phyloP scores from a whole-genome alignment of 1,284 basidiomycete species.

The Leccinum solheimii region DNA sequence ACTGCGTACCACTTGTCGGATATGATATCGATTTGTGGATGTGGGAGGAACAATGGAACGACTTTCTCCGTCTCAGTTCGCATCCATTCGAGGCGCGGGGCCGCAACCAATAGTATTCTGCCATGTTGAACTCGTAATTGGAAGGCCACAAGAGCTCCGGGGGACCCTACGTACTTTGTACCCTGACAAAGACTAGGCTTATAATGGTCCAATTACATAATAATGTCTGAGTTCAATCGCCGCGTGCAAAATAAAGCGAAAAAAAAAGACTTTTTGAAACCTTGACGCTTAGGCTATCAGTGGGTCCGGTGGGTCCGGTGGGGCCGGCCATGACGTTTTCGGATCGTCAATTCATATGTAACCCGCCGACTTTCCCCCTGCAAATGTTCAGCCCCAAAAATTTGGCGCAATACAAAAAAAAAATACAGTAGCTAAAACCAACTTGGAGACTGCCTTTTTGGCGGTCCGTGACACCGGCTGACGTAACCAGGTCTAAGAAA shows the following conservation, averaged over 20 bases:
- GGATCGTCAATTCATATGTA: not conserved
- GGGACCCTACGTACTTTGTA: not conserved
- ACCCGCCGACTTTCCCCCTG: not conserved
- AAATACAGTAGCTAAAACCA: not conserved
- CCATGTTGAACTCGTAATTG: not conserved
- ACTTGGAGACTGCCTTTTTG: not conserved
- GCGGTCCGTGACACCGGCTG: not conserved
- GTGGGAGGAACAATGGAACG: not conserved
- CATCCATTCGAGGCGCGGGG: not conserved
- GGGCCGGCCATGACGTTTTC: too few relatives aligned
- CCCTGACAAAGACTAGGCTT: not conserved
- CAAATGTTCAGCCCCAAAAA: too few relatives aligned
- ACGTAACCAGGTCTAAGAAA: not conserved
- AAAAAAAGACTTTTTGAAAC: not conserved
- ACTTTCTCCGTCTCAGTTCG: not conserved
- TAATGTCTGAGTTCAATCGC: not conserved
- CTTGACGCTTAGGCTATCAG: not conserved
- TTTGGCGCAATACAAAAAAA: too few relatives aligned
- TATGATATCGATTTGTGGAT: not conserved
- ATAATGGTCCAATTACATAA: not conserved
- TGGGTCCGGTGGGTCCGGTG: constrained; percentile 12
- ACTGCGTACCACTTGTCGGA: not conserved
- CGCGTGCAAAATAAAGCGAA: not conserved
- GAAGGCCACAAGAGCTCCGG: not conserved
- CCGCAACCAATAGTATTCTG: not conserved